A percentile compares a stretch with the other conserved stretches of the same genome.
These are phyloP conservation scores for Penicillium sp. DNA, from an alignment of 2,329 filamentous ascomycete genomes.

Conservation along the genomic window DNA sequence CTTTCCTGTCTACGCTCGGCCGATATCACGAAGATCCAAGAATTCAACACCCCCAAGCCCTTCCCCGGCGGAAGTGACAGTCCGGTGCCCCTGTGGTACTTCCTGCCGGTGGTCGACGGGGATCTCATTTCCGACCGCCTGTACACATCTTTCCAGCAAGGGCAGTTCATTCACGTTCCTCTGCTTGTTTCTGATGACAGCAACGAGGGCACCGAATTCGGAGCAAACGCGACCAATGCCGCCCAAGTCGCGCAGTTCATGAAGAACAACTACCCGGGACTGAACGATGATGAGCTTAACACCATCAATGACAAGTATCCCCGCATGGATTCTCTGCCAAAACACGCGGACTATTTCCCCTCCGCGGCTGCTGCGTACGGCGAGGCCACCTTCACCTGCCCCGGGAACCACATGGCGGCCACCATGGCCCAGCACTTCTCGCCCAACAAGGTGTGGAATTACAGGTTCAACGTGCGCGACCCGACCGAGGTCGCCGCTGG, in stretches of 20 bases:
- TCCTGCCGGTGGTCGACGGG: slow-evolving; percentile 55
- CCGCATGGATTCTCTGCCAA: slow-evolving; percentile 28
- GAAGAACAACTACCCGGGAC: slow-evolving; percentile 54
- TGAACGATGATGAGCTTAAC: slow-evolving; percentile 50
- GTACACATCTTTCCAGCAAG: slow-evolving; percentile 50
- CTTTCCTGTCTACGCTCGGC: slow-evolving; percentile 48
- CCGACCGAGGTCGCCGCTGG: slow-evolving; percentile 36
- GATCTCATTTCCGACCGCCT: slow-evolving; percentile 52
- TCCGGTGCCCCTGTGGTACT: slow-evolving; percentile 51
- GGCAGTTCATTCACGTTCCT: slow-evolving; percentile 55
- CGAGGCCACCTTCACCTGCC: slow-evolving; percentile 52
- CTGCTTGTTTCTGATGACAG: slow-evolving; percentile 51
- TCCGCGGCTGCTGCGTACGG: slow-evolving; percentile 42
- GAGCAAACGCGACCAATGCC: slow-evolving; percentile 47
- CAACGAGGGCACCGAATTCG: slow-evolving; percentile 47
- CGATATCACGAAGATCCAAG: slow-evolving; percentile 43
- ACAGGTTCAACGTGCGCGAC: slow-evolving; percentile 49
- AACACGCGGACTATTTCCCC: slow-evolving; percentile 37
- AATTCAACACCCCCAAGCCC: slow-evolving; percentile 39
- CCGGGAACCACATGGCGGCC: slow-evolving; percentile 43
- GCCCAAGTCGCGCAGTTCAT: slow-evolving; percentile 54
- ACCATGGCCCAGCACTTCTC: slow-evolving; percentile 26
- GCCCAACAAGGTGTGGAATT: slow-evolving; percentile 43
- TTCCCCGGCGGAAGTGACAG: slow-evolving; percentile 40
- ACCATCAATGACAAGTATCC: slow-evolving; percentile 55